These are phyloP conservation scores for Thalassiosira ordinaria DNA, from an alignment of 352 stramenopile genomes.

Conservation along the genomic window DNA sequence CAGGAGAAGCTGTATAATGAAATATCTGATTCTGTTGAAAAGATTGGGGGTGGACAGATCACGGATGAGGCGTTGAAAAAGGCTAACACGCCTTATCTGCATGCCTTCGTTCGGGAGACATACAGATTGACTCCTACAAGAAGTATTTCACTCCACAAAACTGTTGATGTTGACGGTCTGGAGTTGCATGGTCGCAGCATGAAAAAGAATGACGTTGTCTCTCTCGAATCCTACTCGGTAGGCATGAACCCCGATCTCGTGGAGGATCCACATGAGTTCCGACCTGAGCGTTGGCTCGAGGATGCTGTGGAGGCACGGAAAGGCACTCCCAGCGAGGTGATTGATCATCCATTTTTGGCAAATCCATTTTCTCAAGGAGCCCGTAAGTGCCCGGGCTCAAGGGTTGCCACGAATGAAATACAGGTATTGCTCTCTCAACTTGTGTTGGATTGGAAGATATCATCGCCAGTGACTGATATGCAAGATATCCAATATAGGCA, in stretches of 20 bases:
- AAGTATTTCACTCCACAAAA: conserved; percentile 1
- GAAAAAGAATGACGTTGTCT: conserved; percentile 1
- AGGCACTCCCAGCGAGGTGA: conserved; percentile 23
- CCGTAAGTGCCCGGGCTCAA: conserved; percentile 41
- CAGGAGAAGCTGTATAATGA: conserved; percentile 29
- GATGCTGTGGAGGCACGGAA: conserved; percentile 35
- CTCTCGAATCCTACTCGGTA: not conserved
- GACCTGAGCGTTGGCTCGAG: conserved; percentile 40
- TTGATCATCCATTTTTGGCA: conserved; percentile 47
- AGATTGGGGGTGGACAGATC: not conserved
- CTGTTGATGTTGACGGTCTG: not conserved
- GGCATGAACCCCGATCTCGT: conserved; percentile 12
- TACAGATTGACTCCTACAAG: conserved; percentile 9
- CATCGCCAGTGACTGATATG: not conserved
- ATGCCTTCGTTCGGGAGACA: conserved; percentile 23
- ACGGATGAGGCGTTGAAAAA: not conserved
- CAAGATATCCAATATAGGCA: not conserved
- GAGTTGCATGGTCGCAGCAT: conserved; percentile 9
- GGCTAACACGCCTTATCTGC: conserved; percentile 12
- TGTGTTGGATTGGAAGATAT: conserved; percentile 48
- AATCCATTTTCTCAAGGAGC: conserved; percentile 52
- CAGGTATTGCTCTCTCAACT: conserved; percentile 34
- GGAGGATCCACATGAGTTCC: conserved; percentile 34
- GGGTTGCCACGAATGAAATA: conserved; percentile 47
- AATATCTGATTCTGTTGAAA: not conserved